A percentile compares a stretch with the other conserved stretches of the same genome.
Conservation (phyloP, 164 flowering plant genomes). For the Stephania yunnanensis region DNA sequence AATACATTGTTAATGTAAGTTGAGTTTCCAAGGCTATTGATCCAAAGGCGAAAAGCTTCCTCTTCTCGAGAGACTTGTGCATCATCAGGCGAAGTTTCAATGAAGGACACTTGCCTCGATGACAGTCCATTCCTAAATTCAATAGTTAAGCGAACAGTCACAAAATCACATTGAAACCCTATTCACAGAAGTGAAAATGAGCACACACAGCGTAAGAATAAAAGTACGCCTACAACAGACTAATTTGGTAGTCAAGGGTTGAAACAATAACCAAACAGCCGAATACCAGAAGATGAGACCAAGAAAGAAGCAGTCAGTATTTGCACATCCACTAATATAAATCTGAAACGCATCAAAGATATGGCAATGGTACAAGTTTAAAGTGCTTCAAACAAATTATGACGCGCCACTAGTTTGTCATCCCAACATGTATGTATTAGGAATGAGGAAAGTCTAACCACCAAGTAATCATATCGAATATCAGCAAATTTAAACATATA, state of each 20-base stretch:
- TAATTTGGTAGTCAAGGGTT: too few species aligned
- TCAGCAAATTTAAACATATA: background rate
- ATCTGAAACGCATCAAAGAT: too few species aligned
- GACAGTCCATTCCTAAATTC: slow-evolving; percentile 73
- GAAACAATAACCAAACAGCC: too few species aligned
- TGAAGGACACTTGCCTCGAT: slow-evolving; percentile 57
- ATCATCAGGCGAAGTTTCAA: slow-evolving; percentile 92
- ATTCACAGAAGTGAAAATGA: background rate
- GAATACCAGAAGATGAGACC: too few species aligned
- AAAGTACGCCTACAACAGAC: too few species aligned
- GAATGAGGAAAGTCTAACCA: background rate
- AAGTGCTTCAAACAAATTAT: too few species aligned
- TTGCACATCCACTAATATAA: too few species aligned
- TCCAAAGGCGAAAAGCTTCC: slow-evolving; percentile 85
- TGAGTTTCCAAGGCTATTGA: slow-evolving; percentile 72
- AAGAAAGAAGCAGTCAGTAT: too few species aligned
- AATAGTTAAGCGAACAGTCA: background rate
- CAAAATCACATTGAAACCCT: background rate
- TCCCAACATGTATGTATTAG: too few species aligned
- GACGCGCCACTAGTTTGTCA: too few species aligned
- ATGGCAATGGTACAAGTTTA: too few species aligned
- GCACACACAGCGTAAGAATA: too few species aligned
- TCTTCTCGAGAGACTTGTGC: slow-evolving; percentile 75
- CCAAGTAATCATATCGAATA: background rate
- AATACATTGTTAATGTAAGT: slow-evolving; percentile 79